phyloP scores from a whole-genome alignment of 768 basidiomycete species.

The Lyophyllum decastes region DNA sequence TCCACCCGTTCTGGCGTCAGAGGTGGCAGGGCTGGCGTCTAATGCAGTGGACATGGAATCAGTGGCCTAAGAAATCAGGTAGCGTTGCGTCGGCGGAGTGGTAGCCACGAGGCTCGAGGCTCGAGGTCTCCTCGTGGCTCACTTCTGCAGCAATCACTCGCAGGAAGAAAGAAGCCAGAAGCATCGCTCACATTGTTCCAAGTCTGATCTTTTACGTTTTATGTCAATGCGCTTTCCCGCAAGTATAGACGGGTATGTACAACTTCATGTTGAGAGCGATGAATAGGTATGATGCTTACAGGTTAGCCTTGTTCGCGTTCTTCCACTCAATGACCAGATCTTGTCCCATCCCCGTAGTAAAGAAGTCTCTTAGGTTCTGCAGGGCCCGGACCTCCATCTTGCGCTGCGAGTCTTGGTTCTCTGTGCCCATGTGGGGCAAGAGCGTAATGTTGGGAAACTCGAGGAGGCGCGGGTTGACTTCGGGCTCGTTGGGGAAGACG shows the following conservation, averaged over 20 bases:
- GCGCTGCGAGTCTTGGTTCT: conserved; percentile 77
- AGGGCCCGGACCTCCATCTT: conserved; percentile 88
- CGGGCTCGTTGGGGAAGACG: conserved; percentile 84
- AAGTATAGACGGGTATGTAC: background rate
- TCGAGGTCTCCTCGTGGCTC: conserved; percentile 20
- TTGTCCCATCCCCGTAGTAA: conserved; percentile 60
- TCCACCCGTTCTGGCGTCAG: background rate
- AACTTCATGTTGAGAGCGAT: background rate
- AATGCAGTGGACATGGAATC: background rate
- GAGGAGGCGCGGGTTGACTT: conserved; percentile 75
- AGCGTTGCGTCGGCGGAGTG: background rate
- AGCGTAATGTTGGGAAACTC: conserved; percentile 83
- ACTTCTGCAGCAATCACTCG: background rate
- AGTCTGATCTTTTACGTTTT: background rate
- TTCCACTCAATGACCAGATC: conserved; percentile 67
- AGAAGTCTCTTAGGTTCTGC: conserved; percentile 72
- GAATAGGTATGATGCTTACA: conserved; percentile 12
- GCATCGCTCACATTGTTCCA: conserved; percentile 1
- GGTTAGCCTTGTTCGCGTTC: conserved; percentile 14
- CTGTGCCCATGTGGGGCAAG: conserved; percentile 91
- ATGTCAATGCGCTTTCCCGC: background rate
- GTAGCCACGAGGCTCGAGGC: conserved; percentile 1
- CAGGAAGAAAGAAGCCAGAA: background rate
- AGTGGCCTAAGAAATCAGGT: conserved; percentile 1
- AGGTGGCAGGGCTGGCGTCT: background rate